Evolutionary conservation across 805 yeast genomes (phyloP).

Genomic region (Wickerhamiella bombiphila): DNA sequence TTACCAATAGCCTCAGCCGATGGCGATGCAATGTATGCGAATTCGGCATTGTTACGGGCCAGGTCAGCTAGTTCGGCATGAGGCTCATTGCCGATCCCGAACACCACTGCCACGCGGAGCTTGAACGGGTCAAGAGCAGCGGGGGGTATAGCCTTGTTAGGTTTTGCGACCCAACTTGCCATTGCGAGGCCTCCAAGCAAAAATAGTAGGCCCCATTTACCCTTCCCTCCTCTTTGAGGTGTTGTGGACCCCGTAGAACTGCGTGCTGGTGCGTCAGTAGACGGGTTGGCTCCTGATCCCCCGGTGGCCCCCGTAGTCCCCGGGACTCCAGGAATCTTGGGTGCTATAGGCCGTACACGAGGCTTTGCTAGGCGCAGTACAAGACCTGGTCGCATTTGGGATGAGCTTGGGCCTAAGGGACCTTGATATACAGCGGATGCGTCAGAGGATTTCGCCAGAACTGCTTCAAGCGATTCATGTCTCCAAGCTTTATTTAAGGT

Average conservation of each 20-base stretch:
- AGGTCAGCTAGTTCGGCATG: slow-evolving; percentile 5
- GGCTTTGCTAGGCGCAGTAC: neutral
- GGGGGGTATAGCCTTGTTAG: slow-evolving; percentile 11
- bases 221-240: too few species aligned
- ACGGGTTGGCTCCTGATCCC: too few species aligned
- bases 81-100: slow-evolving; percentile 11
- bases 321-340: too few species aligned
- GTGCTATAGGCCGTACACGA: neutral
- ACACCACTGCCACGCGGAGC: slow-evolving; percentile 16
- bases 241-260: too few species aligned
- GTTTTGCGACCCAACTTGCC: slow-evolving; percentile 15
- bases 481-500: too few species aligned
- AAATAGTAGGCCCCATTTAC: slow-evolving; percentile 6
- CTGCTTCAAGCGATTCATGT: too few species aligned
- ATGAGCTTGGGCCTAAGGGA: too few species aligned
- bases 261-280: too few species aligned
- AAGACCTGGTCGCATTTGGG: too few species aligned
- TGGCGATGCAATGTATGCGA: slow-evolving; percentile 7
- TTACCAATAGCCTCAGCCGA: slow-evolving; percentile 5
- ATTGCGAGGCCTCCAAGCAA: slow-evolving; percentile 15
- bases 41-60: slow-evolving; percentile 10
- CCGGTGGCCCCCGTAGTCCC: too few species aligned
- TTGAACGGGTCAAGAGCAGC: slow-evolving; percentile 17
- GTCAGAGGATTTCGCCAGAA: too few species aligned
- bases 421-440: too few species aligned